A percentile compares a stretch with the other conserved stretches of the same genome.
These are phyloP conservation scores for Rhipidocladum racemiflorum DNA, from an alignment of 176 grass and related monocot genomes.

Conservation along the genomic window DNA sequence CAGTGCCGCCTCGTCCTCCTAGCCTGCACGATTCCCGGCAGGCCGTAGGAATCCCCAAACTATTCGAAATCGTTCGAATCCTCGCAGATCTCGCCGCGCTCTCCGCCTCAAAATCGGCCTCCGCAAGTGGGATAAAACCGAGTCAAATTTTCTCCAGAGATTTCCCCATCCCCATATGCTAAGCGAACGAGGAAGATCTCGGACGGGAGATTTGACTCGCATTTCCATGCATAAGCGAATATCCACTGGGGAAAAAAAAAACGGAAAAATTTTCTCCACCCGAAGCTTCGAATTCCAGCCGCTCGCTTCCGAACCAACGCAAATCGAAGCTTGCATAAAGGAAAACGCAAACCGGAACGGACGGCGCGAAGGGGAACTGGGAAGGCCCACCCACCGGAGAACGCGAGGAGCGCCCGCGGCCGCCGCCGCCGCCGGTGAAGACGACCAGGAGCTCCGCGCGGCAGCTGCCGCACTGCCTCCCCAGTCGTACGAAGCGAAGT, in stretches of 20 bases:
- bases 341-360: conserved; percentile 12
- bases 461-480: neutral
- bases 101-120: conserved; percentile 13
- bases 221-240: conserved; percentile 28
- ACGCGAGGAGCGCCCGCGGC: neutral
- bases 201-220: conserved; percentile 20
- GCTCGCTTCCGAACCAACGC: neutral
- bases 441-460: neutral
- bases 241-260: neutral
- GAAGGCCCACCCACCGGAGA: conserved; percentile 40
- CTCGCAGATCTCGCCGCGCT: conserved; percentile 46
- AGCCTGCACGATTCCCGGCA: conserved; percentile 32
- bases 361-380: no score
- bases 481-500: neutral
- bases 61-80: conserved; percentile 22
- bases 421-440: neutral
- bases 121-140: conserved; percentile 19
- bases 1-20: conserved; percentile 24
- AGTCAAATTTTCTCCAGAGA: conserved; percentile 7
- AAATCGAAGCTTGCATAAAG: neutral
- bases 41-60: conserved; percentile 33
- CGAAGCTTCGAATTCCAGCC: neutral
- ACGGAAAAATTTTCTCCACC: neutral
- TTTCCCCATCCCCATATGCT: neutral
- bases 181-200: neutral